Percentiles rank a stretch among this genome's conserved stretches.
These are phyloP conservation scores for Citrus reticulata DNA, from an alignment of 345 rosid genomes.

Conservation along the genomic window DNA sequence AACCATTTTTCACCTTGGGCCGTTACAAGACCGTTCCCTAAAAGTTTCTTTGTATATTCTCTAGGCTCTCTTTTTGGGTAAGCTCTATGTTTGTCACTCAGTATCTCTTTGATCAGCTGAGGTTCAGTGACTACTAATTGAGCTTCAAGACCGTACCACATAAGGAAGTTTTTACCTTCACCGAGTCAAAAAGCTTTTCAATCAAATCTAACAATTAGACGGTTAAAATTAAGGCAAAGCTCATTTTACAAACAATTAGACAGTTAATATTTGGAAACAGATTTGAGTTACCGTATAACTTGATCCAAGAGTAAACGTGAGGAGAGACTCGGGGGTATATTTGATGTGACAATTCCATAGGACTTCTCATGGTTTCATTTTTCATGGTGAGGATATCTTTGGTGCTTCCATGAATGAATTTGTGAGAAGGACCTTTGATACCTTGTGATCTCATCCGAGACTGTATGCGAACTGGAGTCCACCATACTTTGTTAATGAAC, in stretches of 20 bases:
- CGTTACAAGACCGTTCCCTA: conserved; percentile 36
- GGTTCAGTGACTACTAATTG: no score
- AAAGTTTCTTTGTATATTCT: conserved; percentile 6
- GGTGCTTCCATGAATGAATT: conserved; percentile 36
- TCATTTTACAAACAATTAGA: no score
- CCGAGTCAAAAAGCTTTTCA: no score
- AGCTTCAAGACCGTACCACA: no score
- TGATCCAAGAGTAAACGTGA: conserved; percentile 25
- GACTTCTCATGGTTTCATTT: background rate
- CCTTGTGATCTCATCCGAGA: conserved; percentile 21
- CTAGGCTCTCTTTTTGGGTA: conserved; percentile 3
- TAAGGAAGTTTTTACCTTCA: no score
- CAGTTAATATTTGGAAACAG: no score
- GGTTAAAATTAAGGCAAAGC: no score
- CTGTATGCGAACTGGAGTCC: conserved; percentile 24
- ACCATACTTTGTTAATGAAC: conserved; percentile 24
- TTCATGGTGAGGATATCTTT: conserved; percentile 23
- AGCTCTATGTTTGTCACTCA: conserved; percentile 30
- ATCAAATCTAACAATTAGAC: no score
- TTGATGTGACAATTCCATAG: conserved; percentile 25
- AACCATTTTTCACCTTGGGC: conserved; percentile 39
- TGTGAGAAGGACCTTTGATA: conserved; percentile 37
- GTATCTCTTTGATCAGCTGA: conserved; percentile 18
- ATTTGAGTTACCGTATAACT: conserved; percentile 18
- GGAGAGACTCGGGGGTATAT: conserved; percentile 24